Base-by-base conservation (phyloP, 106 monocot species). In the Narthecium ossifragum region DNA sequence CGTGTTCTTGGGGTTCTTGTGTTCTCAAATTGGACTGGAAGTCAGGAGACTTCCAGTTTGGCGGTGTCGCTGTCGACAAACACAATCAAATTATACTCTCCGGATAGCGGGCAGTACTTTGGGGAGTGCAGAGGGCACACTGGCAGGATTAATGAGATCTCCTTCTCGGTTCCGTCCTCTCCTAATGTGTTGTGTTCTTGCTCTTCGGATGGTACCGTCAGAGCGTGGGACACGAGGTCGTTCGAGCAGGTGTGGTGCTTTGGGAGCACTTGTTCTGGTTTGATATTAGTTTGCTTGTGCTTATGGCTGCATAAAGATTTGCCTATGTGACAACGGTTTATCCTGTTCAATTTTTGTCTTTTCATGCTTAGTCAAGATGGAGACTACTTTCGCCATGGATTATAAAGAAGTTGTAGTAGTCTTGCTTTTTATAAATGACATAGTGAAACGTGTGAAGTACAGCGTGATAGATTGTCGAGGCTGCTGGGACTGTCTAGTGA, bases 21-120 rank as follows among this genome's bases (percentile, higher is more conserved):
- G 38, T 49, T 49, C 26, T 66, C n/a, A n/a, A n/a, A n/a, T n/a
- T n/a, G n/a, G 10, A 22, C 53, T 66, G 49, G 32, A 72, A 94
- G 93, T 50, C 80, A 72, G 81, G 93, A 89, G 65, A 73, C 52
- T 51, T 71, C 86, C 10, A 55, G 73, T 22, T 48, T 96, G 72
- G 90, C 90, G 8, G 86, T 96, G 53, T 96, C 94, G 2, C 66
- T 96, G 28, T 96, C 94, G 8, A 59, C 90, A 24, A 83, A 96
- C 48, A 38, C 63, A n/a, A 83, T 96, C 71, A 96, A 90, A 61
- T 56, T 86, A 17, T 96, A 96, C 68, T 96, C 86, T 14, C 75
- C 94, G 1, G 64, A 1, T 46, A 86, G 86, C 15, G 86, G 86
- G 47, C 94, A 96, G 45, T 96, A 81, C 53, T 58, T 86, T 17